Evolutionary conservation across 2,329 filamentous ascomycete genomes (phyloP).

Genomic region (Fusarium sp.): DNA sequence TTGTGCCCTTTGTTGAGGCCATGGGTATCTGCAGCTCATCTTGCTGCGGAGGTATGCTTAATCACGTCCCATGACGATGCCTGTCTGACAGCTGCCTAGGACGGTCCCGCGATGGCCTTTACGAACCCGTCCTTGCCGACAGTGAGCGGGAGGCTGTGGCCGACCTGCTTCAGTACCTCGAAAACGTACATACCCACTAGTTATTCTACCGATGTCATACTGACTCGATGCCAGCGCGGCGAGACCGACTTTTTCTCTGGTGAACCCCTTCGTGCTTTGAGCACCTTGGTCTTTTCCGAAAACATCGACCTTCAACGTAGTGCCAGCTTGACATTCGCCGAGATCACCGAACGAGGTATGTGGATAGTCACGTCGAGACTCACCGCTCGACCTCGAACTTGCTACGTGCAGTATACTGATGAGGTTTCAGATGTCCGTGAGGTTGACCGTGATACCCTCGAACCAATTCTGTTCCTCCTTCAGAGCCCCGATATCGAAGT

Average conservation of each 20-base stretch:
- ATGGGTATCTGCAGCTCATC: constrained; percentile 69
- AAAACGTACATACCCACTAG: constrained; percentile 74
- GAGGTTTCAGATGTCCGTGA: constrained; percentile 81
- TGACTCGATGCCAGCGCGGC: constrained; percentile 70
- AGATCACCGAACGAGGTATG: constrained; percentile 97
- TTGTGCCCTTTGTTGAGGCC: constrained; percentile 43
- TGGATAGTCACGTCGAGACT: constrained; percentile 7
- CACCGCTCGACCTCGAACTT: not conserved
- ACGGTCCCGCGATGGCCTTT: constrained; percentile 80
- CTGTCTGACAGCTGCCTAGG: constrained; percentile 55
- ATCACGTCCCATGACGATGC: constrained; percentile 11
- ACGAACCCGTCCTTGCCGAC: constrained; percentile 89
- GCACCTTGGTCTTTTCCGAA: constrained; percentile 96
- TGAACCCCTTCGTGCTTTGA: constrained; percentile 90
- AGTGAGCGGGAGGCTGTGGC: constrained; percentile 97
- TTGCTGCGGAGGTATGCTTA: constrained; percentile 61
- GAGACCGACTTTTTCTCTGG: constrained; percentile 99
- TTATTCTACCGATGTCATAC: constrained; percentile 18
- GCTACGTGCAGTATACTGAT: constrained; percentile 27
- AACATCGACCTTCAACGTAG: constrained; percentile 98
- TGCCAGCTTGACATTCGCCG: constrained; percentile 96
- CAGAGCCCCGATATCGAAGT: constrained; percentile 97
- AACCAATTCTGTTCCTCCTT: constrained; percentile 93
- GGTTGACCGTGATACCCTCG: constrained; percentile 92
- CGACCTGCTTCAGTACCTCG: constrained; percentile 91